Conservation (phyloP, 78 protist genomes). For the Acrasis kona region DNA sequence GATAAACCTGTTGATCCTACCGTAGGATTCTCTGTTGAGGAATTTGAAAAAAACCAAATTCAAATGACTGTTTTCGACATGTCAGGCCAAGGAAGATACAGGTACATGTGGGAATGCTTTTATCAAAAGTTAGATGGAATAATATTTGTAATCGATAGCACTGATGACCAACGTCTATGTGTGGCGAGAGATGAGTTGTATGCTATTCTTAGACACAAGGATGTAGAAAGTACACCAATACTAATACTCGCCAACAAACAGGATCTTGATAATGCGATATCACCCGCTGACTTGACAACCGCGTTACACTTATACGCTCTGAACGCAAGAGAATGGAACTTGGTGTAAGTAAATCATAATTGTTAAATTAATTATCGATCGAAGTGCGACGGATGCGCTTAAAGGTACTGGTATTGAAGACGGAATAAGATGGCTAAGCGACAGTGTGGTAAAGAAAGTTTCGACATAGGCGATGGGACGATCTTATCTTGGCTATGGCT, state of each 20-base stretch:
- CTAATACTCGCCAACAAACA: constrained; percentile 68
- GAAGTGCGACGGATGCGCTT: no score
- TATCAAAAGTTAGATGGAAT: constrained; percentile 47
- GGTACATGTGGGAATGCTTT: constrained; percentile 71
- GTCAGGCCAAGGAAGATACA: constrained; percentile 58
- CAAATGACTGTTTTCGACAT: constrained; percentile 71
- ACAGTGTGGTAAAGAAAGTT: no score
- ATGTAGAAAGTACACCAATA: constrained; percentile 22
- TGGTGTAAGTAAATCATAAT: no score
- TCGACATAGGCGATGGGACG: no score
- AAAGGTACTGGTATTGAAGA: no score
- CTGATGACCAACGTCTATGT: constrained; percentile 57
- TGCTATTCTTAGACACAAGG: constrained; percentile 19
- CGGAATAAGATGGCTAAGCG: no score
- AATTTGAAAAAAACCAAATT: constrained; percentile 24
- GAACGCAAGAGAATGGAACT: no score
- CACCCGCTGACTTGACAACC: no score
- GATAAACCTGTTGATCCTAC: constrained; percentile 35
- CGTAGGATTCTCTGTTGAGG: constrained; percentile 60
- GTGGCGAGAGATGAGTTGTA: constrained; percentile 71
- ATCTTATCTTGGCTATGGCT: no score
- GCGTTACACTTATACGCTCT: no score
- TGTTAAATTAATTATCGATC: no score
- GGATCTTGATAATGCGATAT: constrained; percentile 40
- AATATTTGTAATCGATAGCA: constrained; percentile 67